phyloP scores from a whole-genome alignment of 2,329 filamentous ascomycete genomes.

The Capronia coronata region DNA sequence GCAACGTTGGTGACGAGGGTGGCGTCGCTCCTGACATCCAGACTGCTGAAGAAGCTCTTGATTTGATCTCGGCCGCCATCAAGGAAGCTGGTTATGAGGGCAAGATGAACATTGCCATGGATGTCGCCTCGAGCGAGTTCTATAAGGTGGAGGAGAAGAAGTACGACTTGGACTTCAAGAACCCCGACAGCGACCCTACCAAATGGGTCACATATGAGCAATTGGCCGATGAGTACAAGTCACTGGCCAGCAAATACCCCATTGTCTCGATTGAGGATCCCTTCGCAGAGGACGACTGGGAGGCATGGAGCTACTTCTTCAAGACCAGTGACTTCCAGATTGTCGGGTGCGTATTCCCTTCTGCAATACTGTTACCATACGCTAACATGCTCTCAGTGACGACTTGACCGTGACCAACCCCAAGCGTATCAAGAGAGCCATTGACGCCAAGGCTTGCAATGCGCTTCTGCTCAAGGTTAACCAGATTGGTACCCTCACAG shows the following conservation, averaged over 20 bases:
- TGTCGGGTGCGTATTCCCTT: slow-evolving; percentile 52
- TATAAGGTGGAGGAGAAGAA: slow-evolving; percentile 98
- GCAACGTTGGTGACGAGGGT: slow-evolving; percentile 98
- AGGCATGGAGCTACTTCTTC: slow-evolving; percentile 99
- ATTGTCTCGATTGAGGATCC: slow-evolving; percentile 99
- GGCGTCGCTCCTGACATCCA: slow-evolving; percentile 99
- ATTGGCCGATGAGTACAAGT: slow-evolving; percentile 84
- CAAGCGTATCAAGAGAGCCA: slow-evolving; percentile 97
- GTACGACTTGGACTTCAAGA: slow-evolving; percentile 99
- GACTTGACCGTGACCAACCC: slow-evolving; percentile 99
- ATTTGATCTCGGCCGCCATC: slow-evolving; percentile 91
- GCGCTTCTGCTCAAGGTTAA: slow-evolving; percentile 98
- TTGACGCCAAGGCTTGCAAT: slow-evolving; percentile 98
- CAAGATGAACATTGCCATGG: slow-evolving; percentile 97
- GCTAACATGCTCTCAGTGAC: slow-evolving; percentile 50
- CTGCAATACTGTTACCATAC: not conserved
- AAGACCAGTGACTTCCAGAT: slow-evolving; percentile 98
- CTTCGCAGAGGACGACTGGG: slow-evolving; percentile 99
- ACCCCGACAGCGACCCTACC: slow-evolving; percentile 87
- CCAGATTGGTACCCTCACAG: slow-evolving; percentile 98
- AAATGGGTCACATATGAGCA: slow-evolving; percentile 99
- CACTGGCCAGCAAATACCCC: slow-evolving; percentile 87
- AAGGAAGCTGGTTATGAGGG: slow-evolving; percentile 93
- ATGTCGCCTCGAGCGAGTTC: slow-evolving; percentile 98
- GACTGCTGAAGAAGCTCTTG: slow-evolving; percentile 90